Conservation (phyloP, 2,329 filamentous ascomycete genomes). For the Xylariaceae sp. region DNA sequence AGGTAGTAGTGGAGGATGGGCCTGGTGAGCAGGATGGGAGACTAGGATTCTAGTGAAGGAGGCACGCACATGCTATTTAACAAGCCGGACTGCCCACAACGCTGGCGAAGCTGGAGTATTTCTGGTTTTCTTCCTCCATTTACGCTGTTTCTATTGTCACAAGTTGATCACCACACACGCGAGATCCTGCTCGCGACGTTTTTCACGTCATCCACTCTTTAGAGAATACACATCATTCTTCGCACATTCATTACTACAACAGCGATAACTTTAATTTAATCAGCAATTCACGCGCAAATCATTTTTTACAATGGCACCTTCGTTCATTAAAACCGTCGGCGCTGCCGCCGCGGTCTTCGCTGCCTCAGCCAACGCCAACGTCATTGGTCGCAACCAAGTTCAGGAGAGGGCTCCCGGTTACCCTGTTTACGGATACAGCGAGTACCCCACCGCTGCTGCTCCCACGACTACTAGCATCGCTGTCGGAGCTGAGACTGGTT, state of each 20-base stretch:
- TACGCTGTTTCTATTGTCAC: conserved; percentile 22
- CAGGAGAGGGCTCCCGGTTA: conserved; percentile 6
- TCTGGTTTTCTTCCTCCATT: conserved; percentile 7
- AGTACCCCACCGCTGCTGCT: conserved; percentile 5
- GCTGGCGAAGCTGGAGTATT: conserved; percentile 1
- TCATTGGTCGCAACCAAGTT: neutral
- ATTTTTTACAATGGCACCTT: conserved; percentile 35
- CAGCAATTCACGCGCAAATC: neutral
- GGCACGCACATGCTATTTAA: conserved; percentile 12
- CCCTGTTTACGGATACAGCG: conserved; percentile 12
- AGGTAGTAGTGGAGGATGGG: conserved; percentile 1
- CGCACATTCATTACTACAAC: conserved; percentile 4
- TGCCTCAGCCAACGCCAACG: conserved; percentile 14
- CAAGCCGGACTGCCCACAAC: conserved; percentile 2
- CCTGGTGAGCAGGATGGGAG: neutral
- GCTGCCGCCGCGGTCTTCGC: conserved; percentile 29
- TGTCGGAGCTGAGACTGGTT: neutral
- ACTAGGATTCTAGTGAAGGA: conserved; percentile 10
- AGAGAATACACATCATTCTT: conserved; percentile 24
- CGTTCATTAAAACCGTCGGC: conserved; percentile 35
- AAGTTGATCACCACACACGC: conserved; percentile 24
- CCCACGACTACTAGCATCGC: conserved; percentile 1
- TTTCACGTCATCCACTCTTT: conserved; percentile 41
- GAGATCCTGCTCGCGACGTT: conserved; percentile 39
- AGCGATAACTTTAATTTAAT: conserved; percentile 22